Percentiles rank a stretch among this genome's conserved stretches.
These are phyloP conservation scores for Cryptosporidium canis DNA, from an alignment of 169 alveolate species.

Conservation along the genomic window DNA sequence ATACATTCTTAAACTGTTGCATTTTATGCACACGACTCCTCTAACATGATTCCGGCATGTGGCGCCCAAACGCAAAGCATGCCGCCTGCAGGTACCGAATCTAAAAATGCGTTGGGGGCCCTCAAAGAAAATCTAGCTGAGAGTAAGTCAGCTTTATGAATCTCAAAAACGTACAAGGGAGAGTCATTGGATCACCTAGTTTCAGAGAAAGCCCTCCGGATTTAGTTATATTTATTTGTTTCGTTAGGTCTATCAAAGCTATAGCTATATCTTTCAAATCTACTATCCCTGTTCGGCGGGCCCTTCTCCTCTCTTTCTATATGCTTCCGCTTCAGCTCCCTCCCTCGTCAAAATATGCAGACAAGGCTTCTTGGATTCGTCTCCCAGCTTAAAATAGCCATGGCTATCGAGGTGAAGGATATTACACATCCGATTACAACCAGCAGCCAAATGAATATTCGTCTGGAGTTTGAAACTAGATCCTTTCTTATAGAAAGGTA, in stretches of 20 bases:
- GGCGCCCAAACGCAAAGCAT: background rate
- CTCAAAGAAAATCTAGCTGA: background rate
- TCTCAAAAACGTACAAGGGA: background rate
- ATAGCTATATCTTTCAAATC: background rate
- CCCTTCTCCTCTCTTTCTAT: background rate
- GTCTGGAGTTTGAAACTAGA: background rate
- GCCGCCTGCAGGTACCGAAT: constrained; percentile 70
- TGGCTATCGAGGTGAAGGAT: constrained; percentile 40
- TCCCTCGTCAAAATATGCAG: background rate
- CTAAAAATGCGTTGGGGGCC: constrained; percentile 65
- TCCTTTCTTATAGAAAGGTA: constrained; percentile 19
- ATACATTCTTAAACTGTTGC: constrained; percentile 16
- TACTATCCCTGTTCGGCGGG: background rate
- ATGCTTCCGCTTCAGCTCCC: background rate
- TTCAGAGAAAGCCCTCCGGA: background rate
- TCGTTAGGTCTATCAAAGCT: background rate
- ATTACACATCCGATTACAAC: constrained; percentile 25
- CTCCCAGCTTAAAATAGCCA: constrained; percentile 68
- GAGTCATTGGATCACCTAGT: background rate
- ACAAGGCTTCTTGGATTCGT: constrained; percentile 48
- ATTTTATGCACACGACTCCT: constrained; percentile 73
- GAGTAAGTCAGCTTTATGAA: background rate
- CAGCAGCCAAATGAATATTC: background rate
- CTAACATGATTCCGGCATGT: constrained; percentile 24
- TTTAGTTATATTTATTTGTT: background rate